These are phyloP conservation scores for Stemphylium lycopersici DNA, from an alignment of 2,329 filamentous ascomycete genomes.

Conservation along the genomic window DNA sequence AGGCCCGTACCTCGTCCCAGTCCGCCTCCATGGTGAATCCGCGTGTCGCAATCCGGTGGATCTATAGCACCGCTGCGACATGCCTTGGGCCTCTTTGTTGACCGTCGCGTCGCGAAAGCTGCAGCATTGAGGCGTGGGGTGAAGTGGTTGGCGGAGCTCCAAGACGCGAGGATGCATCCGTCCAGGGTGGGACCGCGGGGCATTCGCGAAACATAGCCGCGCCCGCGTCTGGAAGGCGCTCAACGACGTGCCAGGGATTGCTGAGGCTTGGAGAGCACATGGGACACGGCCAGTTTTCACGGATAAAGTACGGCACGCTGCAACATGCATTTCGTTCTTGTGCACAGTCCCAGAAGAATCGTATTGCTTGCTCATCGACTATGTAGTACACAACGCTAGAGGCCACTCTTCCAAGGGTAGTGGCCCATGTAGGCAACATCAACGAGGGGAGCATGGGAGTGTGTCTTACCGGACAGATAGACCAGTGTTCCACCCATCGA, in stretches of 20 bases:
- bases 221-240: background rate
- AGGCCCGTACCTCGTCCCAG: slow-evolving; percentile 54
- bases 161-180: slow-evolving; percentile 24
- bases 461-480: slow-evolving; percentile 13
- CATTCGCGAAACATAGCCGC: slow-evolving; percentile 8
- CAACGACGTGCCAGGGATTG: no score
- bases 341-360: background rate
- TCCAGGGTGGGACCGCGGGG: slow-evolving; percentile 15
- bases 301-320: background rate
- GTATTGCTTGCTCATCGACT: background rate
- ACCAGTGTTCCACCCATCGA: slow-evolving; percentile 1
- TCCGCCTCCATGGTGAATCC: slow-evolving; percentile 57
- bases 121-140: slow-evolving; percentile 21
- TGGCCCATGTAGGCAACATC: background rate
- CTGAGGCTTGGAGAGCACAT: no score
- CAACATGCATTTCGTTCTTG: background rate
- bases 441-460: background rate
- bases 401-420: background rate
- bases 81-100: slow-evolving; percentile 31
- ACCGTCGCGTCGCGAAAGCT: slow-evolving; percentile 24
- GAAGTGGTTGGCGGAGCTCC: slow-evolving; percentile 25
- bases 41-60: slow-evolving; percentile 29
- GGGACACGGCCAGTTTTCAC: background rate
- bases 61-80: slow-evolving; percentile 29
- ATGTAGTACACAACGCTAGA: background rate